Conservation (phyloP, 352 stramenopile species). For the Aphanomyces astaci region DNA sequence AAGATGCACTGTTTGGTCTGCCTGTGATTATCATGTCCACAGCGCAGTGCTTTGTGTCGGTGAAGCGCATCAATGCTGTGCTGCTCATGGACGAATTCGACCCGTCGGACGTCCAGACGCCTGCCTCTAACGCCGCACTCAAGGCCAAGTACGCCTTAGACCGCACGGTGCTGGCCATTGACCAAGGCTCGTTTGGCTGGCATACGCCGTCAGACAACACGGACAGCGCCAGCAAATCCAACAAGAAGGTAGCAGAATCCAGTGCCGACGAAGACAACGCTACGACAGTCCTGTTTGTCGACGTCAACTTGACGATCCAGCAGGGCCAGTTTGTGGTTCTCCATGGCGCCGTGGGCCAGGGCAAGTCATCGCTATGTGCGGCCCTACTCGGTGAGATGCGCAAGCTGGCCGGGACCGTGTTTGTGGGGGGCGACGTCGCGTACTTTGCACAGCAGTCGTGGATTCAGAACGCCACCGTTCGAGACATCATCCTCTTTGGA, state of each 20-base stretch:
- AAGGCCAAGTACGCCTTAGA: not conserved
- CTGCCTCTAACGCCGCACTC: not conserved
- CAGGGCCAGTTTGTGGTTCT: constrained; percentile 45
- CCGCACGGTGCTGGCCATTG: constrained; percentile 35
- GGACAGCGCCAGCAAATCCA: not conserved
- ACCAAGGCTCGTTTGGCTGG: constrained; percentile 57
- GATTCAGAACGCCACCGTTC: constrained; percentile 40
- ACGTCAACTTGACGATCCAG: constrained; percentile 38
- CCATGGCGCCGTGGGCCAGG: constrained; percentile 37
- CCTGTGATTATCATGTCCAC: not conserved
- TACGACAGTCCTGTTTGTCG: constrained; percentile 22
- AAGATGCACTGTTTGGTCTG: not conserved
- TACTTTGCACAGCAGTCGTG: constrained; percentile 27
- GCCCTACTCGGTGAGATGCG: constrained; percentile 81
- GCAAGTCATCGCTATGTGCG: constrained; percentile 50
- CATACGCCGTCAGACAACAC: not conserved
- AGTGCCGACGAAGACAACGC: not conserved
- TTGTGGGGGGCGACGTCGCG: constrained; percentile 36
- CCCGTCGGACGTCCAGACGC: not conserved
- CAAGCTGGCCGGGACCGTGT: constrained; percentile 31
- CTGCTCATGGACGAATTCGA: not conserved
- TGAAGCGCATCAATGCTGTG: constrained; percentile 13
- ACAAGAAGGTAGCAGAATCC: not conserved
- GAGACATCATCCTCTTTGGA: constrained; percentile 84
- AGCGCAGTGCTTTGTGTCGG: constrained; percentile 8